phyloP scores from a whole-genome alignment of 257 asterid genomes.

The Ajuga chamaepitys region DNA sequence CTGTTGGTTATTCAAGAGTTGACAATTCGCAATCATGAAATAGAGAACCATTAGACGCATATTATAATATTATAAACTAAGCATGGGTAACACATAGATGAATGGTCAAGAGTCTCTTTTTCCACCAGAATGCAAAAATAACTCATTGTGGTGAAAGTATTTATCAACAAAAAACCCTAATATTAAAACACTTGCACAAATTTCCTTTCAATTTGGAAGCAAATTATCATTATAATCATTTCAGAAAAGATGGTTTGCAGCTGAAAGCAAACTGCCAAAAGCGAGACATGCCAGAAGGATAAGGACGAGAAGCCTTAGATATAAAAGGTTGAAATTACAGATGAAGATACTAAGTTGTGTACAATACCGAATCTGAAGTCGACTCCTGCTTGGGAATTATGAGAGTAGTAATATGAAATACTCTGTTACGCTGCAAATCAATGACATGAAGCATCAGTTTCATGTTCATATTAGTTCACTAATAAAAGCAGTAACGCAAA shows the following conservation, averaged over 20 bases:
- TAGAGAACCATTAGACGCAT: background rate
- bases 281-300: background rate
- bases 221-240: background rate
- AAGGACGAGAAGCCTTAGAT: background rate
- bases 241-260: background rate
- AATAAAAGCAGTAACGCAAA: slow-evolving; percentile 8
- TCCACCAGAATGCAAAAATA: background rate
- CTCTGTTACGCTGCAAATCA: slow-evolving; percentile 72
- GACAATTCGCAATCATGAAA: background rate
- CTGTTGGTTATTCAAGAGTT: background rate
- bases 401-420: slow-evolving; percentile 74
- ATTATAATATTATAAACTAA: background rate
- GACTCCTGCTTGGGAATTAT: slow-evolving; percentile 97
- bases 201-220: background rate
- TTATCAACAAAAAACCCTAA: background rate
- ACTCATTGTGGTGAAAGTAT: background rate
- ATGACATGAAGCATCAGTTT: slow-evolving; percentile 19
- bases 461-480: background rate
- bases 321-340: slow-evolving; percentile 14
- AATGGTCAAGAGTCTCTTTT: background rate
- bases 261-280: background rate
- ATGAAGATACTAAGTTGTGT: background rate
- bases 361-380: slow-evolving; percentile 83
- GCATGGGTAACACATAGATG: background rate
- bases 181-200: background rate